Evolutionary conservation across 2,329 filamentous ascomycete genomes (phyloP), one percentile per base, ranked within the genome.

Genomic region (Fusarium pseudograminearum): DNA sequence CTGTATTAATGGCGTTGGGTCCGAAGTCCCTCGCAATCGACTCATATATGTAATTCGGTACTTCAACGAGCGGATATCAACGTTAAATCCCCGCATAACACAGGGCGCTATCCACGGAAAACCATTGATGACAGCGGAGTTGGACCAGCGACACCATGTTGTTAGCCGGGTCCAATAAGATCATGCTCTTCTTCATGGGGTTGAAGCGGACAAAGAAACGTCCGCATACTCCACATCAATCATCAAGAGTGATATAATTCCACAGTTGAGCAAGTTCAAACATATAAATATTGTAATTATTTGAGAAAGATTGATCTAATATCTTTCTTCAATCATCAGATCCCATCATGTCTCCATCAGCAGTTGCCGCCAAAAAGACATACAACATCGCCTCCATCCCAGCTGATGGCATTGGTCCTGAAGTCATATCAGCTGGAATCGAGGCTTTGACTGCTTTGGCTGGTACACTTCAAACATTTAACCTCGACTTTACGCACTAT

Each of bases 401-500:
- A 10, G 87, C 86, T 16, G 87, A 91, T 74, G 87, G 89, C 28
- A 90, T 91, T 52, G 88, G 89, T 30, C 82, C 83, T 3, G 88
- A 91, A 75, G 88, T 91, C n/a, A 83, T 90, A 33, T 80, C 83
- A 30, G 87, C 87, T 4, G 85, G 87, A 5, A 86, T 91, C 11
- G 81, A 84, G 42, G 90, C 90, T 1, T 78, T 93, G 52, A 83
- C 88, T 65, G 83, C 83, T 16, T 77, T 90, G 2, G 80, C 83
- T 7, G 75, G 81, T 34, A 80, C 84, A 3, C 79, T 89, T 3
- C 82, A 85, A 40, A 84, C 85, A 0, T 92, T 93, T 76, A 80
- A 84, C 11, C 80, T 93, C 1, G 79, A 87, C 14, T 92, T 91
- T 73, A 84, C 83, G 42, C 80, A 89, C 69, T 90, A 86, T 71